A percentile compares a stretch with the other conserved stretches of the same genome.
These are phyloP conservation scores for Carex littledalei DNA, from an alignment of 176 grass and related monocot genomes.

Conservation along the genomic window DNA sequence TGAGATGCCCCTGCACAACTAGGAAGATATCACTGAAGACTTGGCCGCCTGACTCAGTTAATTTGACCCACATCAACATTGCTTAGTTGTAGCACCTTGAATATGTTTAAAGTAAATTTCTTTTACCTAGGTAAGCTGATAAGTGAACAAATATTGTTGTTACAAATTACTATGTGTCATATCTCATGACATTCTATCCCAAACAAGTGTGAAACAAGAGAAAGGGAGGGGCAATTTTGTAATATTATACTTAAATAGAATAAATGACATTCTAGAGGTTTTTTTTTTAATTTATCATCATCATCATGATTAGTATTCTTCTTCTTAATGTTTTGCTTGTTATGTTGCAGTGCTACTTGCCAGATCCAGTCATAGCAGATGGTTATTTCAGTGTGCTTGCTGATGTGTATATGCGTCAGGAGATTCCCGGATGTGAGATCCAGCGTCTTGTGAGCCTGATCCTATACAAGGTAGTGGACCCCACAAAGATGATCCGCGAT, in stretches of 20 bases:
- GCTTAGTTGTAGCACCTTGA: not conserved
- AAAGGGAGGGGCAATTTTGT: not conserved
- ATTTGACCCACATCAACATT: not conserved
- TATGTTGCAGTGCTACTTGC: conserved; percentile 71
- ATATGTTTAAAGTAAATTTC: not conserved
- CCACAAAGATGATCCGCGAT: conserved; percentile 83
- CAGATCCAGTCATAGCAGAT: conserved; percentile 78
- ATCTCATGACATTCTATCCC: not conserved
- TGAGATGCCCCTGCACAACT: not conserved
- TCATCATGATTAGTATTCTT: not conserved
- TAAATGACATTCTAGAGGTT: not conserved
- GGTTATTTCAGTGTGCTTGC: conserved; percentile 96
- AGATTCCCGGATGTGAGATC: conserved; percentile 92
- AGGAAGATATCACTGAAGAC: not conserved
- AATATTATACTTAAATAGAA: not conserved
- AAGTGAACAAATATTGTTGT: not conserved
- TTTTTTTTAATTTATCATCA: not conserved
- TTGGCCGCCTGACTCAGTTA: not conserved
- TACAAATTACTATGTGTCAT: not conserved
- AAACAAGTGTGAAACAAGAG: not conserved
- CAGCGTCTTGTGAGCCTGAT: conserved; percentile 89
- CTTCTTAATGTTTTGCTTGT: not conserved
- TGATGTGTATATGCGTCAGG: conserved; percentile 96
- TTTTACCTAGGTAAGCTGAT: not conserved
- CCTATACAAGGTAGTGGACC: conserved; percentile 98